A percentile compares a stretch with the other conserved stretches of the same genome.
phyloP scores from a whole-genome alignment of 352 stramenopile species.

The Pythium brassicae region DNA sequence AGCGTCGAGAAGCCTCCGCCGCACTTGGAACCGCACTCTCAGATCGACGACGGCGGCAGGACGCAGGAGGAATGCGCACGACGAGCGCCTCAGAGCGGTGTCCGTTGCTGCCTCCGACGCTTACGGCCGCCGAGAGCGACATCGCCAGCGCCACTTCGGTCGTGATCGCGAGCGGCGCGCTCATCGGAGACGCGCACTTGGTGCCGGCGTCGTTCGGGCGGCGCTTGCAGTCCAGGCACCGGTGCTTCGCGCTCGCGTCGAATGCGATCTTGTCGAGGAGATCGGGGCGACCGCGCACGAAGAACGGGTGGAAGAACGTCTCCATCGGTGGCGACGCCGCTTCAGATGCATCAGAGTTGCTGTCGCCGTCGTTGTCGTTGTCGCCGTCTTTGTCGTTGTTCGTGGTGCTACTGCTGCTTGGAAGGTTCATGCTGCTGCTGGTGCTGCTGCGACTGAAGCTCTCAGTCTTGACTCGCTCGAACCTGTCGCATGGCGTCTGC shows the following conservation, averaged over 20 bases:
- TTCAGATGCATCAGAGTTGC: not conserved
- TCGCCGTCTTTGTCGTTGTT: not conserved
- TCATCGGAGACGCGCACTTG: conserved; percentile 5
- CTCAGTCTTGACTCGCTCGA: too few relatives aligned
- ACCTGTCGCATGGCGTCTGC: too few relatives aligned
- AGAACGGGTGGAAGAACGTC: conserved; percentile 10
- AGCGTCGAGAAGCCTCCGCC: too few relatives aligned
- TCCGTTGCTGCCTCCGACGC: not conserved
- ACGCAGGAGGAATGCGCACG: not conserved
- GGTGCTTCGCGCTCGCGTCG: conserved; percentile 10
- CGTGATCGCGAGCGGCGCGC: not conserved
- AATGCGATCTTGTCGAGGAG: conserved; percentile 9
- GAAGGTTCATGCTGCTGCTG: too few relatives aligned
- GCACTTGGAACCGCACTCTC: too few relatives aligned
- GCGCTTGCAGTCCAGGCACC: conserved; percentile 8
- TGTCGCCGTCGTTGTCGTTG: too few relatives aligned
- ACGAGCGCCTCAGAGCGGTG: not conserved
- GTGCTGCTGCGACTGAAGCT: too few relatives aligned
- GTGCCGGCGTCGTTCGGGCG: conserved; percentile 8
- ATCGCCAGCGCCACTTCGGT: conserved; percentile 4
- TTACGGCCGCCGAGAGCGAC: not conserved
- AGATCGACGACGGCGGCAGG: too few relatives aligned
- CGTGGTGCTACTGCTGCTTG: too few relatives aligned
- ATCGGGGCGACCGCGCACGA: conserved; percentile 1
- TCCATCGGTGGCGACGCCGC: not conserved